These are phyloP conservation scores for Botrytis aclada DNA, from an alignment of 2,329 filamentous ascomycete species.

Conservation along the genomic window DNA sequence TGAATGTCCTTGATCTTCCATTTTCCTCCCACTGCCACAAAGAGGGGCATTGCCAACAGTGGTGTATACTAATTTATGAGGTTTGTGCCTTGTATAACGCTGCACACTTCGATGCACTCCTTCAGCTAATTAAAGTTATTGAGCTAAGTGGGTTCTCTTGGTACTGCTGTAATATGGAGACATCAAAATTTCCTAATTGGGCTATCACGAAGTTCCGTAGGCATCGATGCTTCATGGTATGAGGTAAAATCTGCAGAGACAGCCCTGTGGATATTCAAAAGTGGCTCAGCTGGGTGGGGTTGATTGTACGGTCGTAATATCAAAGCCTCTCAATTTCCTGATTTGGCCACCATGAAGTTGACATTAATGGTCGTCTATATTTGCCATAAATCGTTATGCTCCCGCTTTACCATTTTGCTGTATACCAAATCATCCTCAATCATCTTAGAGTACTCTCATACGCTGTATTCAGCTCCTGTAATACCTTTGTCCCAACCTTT, in stretches of 20 bases:
- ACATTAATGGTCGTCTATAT: neutral
- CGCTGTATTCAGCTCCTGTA: neutral
- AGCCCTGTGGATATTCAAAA: neutral
- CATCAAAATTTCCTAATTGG: neutral
- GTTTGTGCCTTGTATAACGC: neutral
- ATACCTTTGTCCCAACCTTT: neutral
- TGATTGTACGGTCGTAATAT: neutral
- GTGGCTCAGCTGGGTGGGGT: neutral
- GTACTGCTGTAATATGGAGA: neutral
- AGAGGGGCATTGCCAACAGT: neutral
- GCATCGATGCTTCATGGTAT: neutral
- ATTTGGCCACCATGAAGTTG: constrained; percentile 3
- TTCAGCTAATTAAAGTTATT: neutral
- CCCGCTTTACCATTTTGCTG: neutral
- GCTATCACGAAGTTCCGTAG: neutral
- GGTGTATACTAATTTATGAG: neutral
- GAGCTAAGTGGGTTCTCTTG: neutral
- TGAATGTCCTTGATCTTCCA: neutral
- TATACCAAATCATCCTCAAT: neutral
- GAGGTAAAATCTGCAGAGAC: neutral
- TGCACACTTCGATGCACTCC: neutral
- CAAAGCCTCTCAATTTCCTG: neutral
- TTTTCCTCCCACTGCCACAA: neutral
- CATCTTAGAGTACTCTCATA: neutral
- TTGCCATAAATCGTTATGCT: neutral